Base-by-base conservation (phyloP, 2,329 filamentous ascomycete genomes). In the Aspergillus tamarii region DNA sequence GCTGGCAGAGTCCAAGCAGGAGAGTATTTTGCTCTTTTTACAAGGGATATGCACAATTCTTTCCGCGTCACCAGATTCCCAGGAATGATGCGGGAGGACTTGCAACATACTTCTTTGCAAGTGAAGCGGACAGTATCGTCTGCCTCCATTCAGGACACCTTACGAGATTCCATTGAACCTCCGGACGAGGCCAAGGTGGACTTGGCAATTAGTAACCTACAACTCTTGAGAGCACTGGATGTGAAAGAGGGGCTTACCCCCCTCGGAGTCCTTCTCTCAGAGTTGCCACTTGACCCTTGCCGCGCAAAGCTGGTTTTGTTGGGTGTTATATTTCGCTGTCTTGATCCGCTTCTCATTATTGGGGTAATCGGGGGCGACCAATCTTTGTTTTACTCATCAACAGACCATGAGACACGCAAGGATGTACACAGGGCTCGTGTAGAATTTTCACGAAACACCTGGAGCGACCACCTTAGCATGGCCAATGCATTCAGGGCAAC, bases 281-380 rank as follows among this genome's bases (percentile, higher is more conserved):
- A 71, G 16, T 64, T 83, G 57, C 79, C 81, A 3, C 72, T 84
- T 5, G 76, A 82, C 61, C 84, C 83, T 8, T 67, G 73, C 4
- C 67, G 82, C 41, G 83, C 80, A 34, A 85, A 84, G 64, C 81
- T 85, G 78, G 77, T 85, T 58, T 60, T 84, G 23, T 72, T 85
- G 11, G 84, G 84, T 7, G 72, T 84, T 30, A 78, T 85, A 53
- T 85, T 85, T 73, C 77, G 78, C 43, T 85, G 84, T 67, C 73
- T 85, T 5, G 82, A 85, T 65, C 82, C 83, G 0, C 78, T 85
- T 67, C 66, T 85, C 32, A 78, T 84, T 32, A 66, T 83, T 6
- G 82, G 78, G 41, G 74, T 77, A 19, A 72, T 78, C 7, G 71
- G 69, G 5, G 66, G 70, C 6, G 73, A 75, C 43, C 66, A 76